Percentiles rank a stretch among this genome's conserved stretches.
These are phyloP conservation scores for Turritis glabra DNA, from an alignment of 345 rosid species.

Conservation along the genomic window DNA sequence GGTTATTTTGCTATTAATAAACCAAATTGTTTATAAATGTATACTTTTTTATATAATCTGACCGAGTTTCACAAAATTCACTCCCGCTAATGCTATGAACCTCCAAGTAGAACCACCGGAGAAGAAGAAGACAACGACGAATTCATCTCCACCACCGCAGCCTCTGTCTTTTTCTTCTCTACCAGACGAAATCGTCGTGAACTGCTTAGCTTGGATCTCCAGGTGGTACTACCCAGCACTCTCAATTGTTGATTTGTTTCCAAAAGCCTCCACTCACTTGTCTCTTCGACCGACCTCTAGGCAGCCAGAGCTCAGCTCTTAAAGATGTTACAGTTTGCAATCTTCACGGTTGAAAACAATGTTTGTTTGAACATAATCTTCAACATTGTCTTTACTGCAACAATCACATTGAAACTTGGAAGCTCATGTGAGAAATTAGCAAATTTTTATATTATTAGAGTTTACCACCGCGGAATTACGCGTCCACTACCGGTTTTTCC, in stretches of 20 bases:
- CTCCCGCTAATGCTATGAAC: neutral
- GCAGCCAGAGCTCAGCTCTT: neutral
- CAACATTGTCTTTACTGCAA: neutral
- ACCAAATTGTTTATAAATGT: too few species aligned
- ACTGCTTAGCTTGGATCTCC: neutral
- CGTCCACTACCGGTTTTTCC: too few species aligned
- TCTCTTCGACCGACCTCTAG: slow-evolving; percentile 1
- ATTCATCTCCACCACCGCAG: neutral
- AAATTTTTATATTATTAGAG: too few species aligned
- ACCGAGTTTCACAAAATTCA: neutral
- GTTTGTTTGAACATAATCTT: neutral
- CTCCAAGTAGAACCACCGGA: neutral
- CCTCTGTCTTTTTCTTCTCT: neutral
- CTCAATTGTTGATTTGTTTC: neutral
- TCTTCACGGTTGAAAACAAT: neutral
- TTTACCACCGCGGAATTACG: too few species aligned
- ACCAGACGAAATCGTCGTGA: neutral
- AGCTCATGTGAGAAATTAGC: too few species aligned
- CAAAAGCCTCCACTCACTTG: neutral
- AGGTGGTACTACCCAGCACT: neutral
- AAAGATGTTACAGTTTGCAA: neutral
- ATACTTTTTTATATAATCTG: neutral
- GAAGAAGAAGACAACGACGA: neutral
- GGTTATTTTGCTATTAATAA: too few species aligned
- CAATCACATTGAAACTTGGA: neutral